Base-by-base conservation (phyloP, 768 basidiomycete genomes). In the Pleurotus tuoliensis region DNA sequence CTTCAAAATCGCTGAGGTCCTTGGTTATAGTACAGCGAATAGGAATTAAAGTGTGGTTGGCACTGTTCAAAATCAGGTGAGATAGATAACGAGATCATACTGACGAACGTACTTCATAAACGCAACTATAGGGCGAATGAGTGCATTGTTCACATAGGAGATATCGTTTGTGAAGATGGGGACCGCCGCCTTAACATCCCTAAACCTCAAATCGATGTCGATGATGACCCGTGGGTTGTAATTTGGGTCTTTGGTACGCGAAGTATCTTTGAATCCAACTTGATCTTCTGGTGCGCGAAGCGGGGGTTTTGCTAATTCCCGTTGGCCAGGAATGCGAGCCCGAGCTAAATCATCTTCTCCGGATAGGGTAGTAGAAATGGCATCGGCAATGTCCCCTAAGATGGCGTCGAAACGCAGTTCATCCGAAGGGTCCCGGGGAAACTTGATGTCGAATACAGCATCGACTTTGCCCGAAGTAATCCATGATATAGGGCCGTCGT, bases 381-480 rank as follows among this genome's bases (percentile, higher is more conserved):
- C 92, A 64, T 93, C 91, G 2, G 92, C 90, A 53, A 98, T 86
- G 69, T 96, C 92, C n/a, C 82, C 89, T 4, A 98, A 79, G 59
- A 98, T 83, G 34, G 82, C 88, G 61, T 91, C 88, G 63, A 97
- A 78, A 15, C 85, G 83, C 15, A 80, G 71, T 60, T 85, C 82
- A 56, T 88, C 87, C 50, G 77, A 68, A 8, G 84, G 83, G 62
- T 92, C 87, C 15, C 84, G 85, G 20, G 97, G 95, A 71, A 99
- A 98, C 66, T 95, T 94, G 73, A 99, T 95, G 71, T 99, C 97
- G 20, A 98, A 81, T 4, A 99, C 97, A 8, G 94, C 92, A 66
- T 99, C 97, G 24, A 97, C 81, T 71, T 96, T 97, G 43, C 97
- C 97, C 0, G 95, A 92, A 0, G 90, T 95, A 58, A 99, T 94